Conservation (phyloP, 202 grass and related monocot genomes). For the Cymbopogon flexuosus region DNA sequence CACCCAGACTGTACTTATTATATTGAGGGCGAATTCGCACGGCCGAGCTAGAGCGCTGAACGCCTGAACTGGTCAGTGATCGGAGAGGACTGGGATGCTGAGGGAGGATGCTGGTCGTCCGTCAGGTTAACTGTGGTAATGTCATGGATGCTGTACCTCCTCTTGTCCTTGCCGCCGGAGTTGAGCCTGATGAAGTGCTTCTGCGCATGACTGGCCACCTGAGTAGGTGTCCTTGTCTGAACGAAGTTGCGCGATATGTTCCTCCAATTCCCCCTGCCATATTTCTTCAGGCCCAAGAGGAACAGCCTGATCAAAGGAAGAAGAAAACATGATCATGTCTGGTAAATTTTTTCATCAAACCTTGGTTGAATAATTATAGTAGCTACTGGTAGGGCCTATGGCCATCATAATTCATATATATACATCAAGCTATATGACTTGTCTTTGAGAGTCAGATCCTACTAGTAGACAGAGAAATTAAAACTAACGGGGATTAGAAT, state of each 20-base stretch:
- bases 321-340: conserved; percentile 34
- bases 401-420: background rate
- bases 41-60: background rate
- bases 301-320: conserved; percentile 50
- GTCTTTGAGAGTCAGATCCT: background rate
- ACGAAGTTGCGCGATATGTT: conserved; percentile 84
- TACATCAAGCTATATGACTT: conserved; percentile 25
- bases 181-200: conserved; percentile 94
- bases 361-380: background rate
- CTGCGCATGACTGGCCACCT: conserved; percentile 93
- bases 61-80: conserved; percentile 40
- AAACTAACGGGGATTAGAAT: background rate
- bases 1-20: background rate
- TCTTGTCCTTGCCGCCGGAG: conserved; percentile 82
- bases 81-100: conserved; percentile 48
- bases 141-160: conserved; percentile 89
- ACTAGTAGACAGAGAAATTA: conserved; percentile 14
- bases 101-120: conserved; percentile 43
- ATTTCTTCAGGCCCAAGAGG: conserved; percentile 64
- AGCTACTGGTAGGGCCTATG: background rate
- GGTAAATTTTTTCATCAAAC: conserved; percentile 7
- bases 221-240: conserved; percentile 73
- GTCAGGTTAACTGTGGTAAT: conserved; percentile 73
- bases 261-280: conserved; percentile 92
- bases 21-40: background rate